A percentile compares a stretch with the other conserved stretches of the same genome.
These are phyloP conservation scores for Penicillium hordei DNA, from an alignment of 2,329 filamentous ascomycete species.

Conservation along the genomic window DNA sequence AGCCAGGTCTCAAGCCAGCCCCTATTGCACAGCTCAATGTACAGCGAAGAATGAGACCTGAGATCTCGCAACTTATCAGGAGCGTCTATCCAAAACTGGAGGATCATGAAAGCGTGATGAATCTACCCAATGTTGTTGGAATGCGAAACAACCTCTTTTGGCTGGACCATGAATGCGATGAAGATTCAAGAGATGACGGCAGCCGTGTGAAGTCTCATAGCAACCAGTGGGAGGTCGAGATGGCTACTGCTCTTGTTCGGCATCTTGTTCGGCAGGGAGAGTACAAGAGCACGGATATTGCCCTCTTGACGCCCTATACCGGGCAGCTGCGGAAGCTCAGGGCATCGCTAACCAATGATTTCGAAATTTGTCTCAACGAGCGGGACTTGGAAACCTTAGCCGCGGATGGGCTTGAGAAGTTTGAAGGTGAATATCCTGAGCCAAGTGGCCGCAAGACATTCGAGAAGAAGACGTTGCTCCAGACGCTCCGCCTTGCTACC, in stretches of 20 bases:
- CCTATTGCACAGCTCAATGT: conserved; percentile 10
- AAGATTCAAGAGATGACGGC: conserved; percentile 13
- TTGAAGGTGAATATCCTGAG: neutral
- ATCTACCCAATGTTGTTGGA: conserved; percentile 9
- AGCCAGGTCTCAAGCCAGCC: conserved; percentile 6
- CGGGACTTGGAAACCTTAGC: conserved; percentile 9
- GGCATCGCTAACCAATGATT: conserved; percentile 4
- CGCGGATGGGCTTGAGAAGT: neutral
- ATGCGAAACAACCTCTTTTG: conserved; percentile 22
- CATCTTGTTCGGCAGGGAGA: conserved; percentile 25
- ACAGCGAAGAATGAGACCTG: conserved; percentile 16
- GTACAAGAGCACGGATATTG: conserved; percentile 23
- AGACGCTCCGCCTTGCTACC: conserved; percentile 49
- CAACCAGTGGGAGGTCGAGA: conserved; percentile 23
- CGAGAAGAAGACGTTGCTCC: conserved; percentile 12
- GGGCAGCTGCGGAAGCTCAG: conserved; percentile 18
- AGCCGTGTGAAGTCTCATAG: conserved; percentile 15
- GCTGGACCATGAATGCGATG: conserved; percentile 19
- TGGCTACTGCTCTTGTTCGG: conserved; percentile 21
- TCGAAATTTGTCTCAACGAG: conserved; percentile 11
- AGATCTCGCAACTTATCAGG: conserved; percentile 9
- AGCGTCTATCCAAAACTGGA: conserved; percentile 10
- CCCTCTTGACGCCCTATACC: conserved; percentile 24
- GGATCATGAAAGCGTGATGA: neutral
- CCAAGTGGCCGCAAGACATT: neutral